Percentiles rank a stretch among this genome's conserved stretches.
Evolutionary conservation across 2,329 filamentous ascomycete species (phyloP).

Genomic region (Anisogramma anomala): DNA sequence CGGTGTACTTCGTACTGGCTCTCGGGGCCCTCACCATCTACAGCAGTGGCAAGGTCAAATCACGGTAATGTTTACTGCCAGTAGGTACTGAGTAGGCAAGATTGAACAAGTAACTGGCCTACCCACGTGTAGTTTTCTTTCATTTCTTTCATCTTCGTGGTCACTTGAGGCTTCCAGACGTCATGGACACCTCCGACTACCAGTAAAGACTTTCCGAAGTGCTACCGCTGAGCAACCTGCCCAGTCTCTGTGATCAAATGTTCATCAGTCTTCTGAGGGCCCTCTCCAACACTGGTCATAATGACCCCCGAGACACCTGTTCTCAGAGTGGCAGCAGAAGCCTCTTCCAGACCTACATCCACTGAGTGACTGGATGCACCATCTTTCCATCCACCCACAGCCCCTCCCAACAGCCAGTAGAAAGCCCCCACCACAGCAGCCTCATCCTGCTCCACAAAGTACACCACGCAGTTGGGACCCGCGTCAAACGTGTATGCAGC

Average conservation of each 20-base stretch:
- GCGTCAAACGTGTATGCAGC: constrained; percentile 97
- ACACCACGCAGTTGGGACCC: constrained; percentile 91
- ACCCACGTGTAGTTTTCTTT: too few species aligned
- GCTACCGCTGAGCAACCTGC: constrained; percentile 28
- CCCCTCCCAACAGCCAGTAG: constrained; percentile 48
- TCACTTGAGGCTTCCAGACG: too few species aligned
- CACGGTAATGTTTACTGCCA: too few species aligned
- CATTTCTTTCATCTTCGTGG: too few species aligned
- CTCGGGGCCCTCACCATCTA: too few species aligned
- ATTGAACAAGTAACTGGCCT: too few species aligned
- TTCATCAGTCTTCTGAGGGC: constrained; percentile 68
- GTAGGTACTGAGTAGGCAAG: too few species aligned
- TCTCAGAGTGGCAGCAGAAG: constrained; percentile 54
- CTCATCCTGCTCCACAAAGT: constrained; percentile 76
- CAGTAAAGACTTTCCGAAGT: too few species aligned
- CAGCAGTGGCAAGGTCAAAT: too few species aligned
- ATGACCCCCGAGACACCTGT: constrained; percentile 82
- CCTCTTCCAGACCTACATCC: constrained; percentile 50
- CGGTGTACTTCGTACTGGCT: too few species aligned
- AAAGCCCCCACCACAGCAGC: constrained; percentile 66
- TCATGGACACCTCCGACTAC: too few species aligned
- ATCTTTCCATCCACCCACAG: constrained; percentile 60
- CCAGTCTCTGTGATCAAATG: constrained; percentile 62
- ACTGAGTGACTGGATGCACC: constrained; percentile 39
- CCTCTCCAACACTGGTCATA: constrained; percentile 81